A percentile compares a stretch with the other conserved stretches of the same genome.
Evolutionary conservation across 768 basidiomycete species (phyloP).

Genomic region (Paxillus involutus): DNA sequence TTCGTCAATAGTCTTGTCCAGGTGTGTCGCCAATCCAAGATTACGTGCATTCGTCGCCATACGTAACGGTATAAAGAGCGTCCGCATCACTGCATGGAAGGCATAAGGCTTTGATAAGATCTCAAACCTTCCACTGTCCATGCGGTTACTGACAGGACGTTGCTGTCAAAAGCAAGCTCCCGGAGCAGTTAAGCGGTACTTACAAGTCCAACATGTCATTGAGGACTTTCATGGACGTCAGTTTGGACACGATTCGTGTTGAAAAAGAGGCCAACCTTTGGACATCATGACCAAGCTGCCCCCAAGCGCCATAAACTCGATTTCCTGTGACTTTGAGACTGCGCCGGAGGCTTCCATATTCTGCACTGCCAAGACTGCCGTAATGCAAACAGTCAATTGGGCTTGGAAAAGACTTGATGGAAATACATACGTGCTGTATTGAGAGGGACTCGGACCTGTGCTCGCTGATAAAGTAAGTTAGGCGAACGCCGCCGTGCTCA

Average conservation of each 20-base stretch:
- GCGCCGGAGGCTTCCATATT: slow-evolving; percentile 84
- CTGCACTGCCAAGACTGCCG: slow-evolving; percentile 76
- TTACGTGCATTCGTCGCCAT: slow-evolving; percentile 67
- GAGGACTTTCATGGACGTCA: slow-evolving; percentile 45
- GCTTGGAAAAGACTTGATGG: not conserved
- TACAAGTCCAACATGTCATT: slow-evolving; percentile 84
- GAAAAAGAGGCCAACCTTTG: slow-evolving; percentile 49
- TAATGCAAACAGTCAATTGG: not conserved
- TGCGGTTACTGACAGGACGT: slow-evolving; percentile 57
- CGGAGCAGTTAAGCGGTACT: slow-evolving; percentile 21
- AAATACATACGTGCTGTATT: slow-evolving; percentile 60
- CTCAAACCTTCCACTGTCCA: slow-evolving; percentile 87
- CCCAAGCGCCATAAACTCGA: slow-evolving; percentile 85
- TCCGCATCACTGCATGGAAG: slow-evolving; percentile 77
- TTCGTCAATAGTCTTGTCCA: slow-evolving; percentile 68
- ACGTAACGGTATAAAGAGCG: slow-evolving; percentile 67
- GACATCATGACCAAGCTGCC: slow-evolving; percentile 88
- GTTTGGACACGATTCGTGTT: not conserved
- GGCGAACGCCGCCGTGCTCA: slow-evolving; percentile 3
- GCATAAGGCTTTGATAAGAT: slow-evolving; percentile 64
- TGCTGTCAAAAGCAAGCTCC: not conserved
- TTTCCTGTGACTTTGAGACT: slow-evolving; percentile 72
- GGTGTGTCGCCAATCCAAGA: slow-evolving; percentile 63
- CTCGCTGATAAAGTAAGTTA: slow-evolving; percentile 17
- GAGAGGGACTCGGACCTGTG: slow-evolving; percentile 77